phyloP scores from a whole-genome alignment of 1,139 yeast genomes.

The Taphrina populina region DNA sequence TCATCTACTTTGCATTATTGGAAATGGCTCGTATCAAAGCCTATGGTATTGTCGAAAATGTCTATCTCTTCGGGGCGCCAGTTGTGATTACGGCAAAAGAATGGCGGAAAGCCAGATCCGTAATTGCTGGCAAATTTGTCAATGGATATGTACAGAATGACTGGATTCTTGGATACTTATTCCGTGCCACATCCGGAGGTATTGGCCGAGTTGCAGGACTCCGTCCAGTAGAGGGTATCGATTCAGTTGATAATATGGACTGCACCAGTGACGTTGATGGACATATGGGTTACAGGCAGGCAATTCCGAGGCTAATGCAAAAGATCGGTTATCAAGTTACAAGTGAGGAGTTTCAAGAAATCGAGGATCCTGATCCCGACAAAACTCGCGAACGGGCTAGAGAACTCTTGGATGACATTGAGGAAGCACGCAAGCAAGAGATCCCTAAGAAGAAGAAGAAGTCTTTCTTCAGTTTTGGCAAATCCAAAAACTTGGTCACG shows the following conservation, averaged over 20 bases:
- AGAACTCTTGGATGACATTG: conserved; percentile 41
- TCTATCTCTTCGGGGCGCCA: conserved; percentile 85
- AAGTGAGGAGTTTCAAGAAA: conserved; percentile 89
- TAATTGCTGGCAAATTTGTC: conserved; percentile 84
- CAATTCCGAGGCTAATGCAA: conserved; percentile 77
- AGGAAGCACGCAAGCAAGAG: conserved; percentile 46
- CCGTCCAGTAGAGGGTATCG: conserved; percentile 63
- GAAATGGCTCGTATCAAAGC: conserved; percentile 87
- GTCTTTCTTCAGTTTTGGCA: conserved; percentile 19
- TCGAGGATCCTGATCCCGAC: conserved; percentile 94
- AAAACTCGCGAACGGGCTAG: conserved; percentile 57
- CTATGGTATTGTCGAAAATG: conserved; percentile 85
- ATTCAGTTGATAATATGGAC: conserved; percentile 78
- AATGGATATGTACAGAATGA: conserved; percentile 91
- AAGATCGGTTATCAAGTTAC: conserved; percentile 75
- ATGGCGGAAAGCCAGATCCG: conserved; percentile 73
- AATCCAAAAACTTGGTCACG: conserved; percentile 23
- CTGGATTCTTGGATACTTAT: conserved; percentile 93
- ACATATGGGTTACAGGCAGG: conserved; percentile 93
- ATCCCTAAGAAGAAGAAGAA: conserved; percentile 34
- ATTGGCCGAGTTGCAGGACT: conserved; percentile 86
- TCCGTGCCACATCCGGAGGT: conserved; percentile 95
- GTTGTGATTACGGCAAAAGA: conserved; percentile 76
- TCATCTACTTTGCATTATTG: conserved; percentile 82
- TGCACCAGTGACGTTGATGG: conserved; percentile 87